Percentiles rank a stretch among this genome's conserved stretches.
These are phyloP conservation scores for Fomes fomentarius DNA, from an alignment of 1,284 basidiomycete species.

Conservation along the genomic window DNA sequence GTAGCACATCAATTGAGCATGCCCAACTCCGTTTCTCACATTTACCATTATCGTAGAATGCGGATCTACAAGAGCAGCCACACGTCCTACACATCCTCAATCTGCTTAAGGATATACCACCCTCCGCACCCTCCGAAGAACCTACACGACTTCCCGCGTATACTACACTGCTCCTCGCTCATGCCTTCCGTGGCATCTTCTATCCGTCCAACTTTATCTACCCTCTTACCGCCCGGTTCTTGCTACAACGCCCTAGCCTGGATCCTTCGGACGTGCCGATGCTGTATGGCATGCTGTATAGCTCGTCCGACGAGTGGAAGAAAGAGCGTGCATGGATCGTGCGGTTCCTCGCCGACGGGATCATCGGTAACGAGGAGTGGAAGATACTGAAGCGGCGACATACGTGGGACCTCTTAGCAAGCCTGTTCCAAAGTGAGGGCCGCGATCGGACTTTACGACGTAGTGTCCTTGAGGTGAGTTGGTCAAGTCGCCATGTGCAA, in stretches of 20 bases:
- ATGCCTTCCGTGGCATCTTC: constrained; percentile 79
- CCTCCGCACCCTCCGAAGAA: constrained; percentile 36
- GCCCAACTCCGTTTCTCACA: too few relatives aligned
- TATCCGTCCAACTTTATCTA: constrained; percentile 83
- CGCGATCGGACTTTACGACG: constrained; percentile 57
- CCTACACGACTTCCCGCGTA: constrained; percentile 70
- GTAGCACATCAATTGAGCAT: constrained; percentile 27
- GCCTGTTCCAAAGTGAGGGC: constrained; percentile 71
- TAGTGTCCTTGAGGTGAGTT: constrained; percentile 67
- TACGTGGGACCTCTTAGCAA: constrained; percentile 87
- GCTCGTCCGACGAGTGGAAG: constrained; percentile 74
- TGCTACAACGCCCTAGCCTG: constrained; percentile 80
- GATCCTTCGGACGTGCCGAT: constrained; percentile 83
- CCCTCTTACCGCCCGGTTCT: constrained; percentile 78
- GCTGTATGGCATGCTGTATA: constrained; percentile 86
- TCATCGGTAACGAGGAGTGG: constrained; percentile 80
- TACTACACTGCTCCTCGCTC: constrained; percentile 79
- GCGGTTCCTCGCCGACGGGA: constrained; percentile 81
- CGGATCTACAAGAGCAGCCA: constrained; percentile 80
- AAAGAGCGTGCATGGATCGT: constrained; percentile 90
- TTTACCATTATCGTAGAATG: constrained; percentile 51
- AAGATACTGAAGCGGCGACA: constrained; percentile 78
- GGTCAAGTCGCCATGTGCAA: constrained; percentile 4
- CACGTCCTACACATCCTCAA: constrained; percentile 80
- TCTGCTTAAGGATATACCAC: constrained; percentile 67